Percentiles rank a stretch among this genome's conserved stretches.
phyloP scores from a whole-genome alignment of 1,284 basidiomycete genomes.

The Phylloporus sp. region DNA sequence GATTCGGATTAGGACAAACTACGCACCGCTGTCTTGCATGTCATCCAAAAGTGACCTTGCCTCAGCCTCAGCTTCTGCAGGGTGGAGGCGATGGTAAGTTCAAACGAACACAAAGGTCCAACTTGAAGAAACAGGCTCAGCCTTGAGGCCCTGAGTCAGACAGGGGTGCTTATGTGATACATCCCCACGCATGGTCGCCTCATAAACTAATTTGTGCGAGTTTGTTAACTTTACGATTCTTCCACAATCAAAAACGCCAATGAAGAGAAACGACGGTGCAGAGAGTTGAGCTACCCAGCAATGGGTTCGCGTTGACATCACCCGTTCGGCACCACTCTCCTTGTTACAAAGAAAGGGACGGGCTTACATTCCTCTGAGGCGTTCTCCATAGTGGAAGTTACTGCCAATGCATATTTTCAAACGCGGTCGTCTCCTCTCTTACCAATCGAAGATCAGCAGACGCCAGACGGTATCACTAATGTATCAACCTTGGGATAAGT shows the following conservation, averaged over 20 bases:
- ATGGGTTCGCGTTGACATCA: slow-evolving; percentile 46
- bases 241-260: slow-evolving; percentile 55
- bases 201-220: slow-evolving; percentile 6
- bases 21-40: too few relatives aligned
- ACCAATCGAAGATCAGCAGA: too few relatives aligned
- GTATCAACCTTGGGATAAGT: too few relatives aligned
- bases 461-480: too few relatives aligned
- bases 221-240: slow-evolving; percentile 41
- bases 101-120: too few relatives aligned
- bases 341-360: slow-evolving; percentile 55
- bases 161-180: slow-evolving; percentile 16
- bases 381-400: slow-evolving; percentile 23
- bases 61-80: too few relatives aligned
- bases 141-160: too few relatives aligned
- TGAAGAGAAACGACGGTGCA: slow-evolving; percentile 52
- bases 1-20: too few relatives aligned
- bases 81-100: too few relatives aligned
- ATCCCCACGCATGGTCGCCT: slow-evolving; percentile 21
- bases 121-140: too few relatives aligned
- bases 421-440: neutral
- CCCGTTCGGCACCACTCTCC: slow-evolving; percentile 53
- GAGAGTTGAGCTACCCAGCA: slow-evolving; percentile 45
- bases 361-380: slow-evolving; percentile 49
- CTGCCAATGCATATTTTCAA: neutral
- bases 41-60: too few relatives aligned